Conservation (phyloP, 768 basidiomycete species). For the Antrodiella citrinella region DNA sequence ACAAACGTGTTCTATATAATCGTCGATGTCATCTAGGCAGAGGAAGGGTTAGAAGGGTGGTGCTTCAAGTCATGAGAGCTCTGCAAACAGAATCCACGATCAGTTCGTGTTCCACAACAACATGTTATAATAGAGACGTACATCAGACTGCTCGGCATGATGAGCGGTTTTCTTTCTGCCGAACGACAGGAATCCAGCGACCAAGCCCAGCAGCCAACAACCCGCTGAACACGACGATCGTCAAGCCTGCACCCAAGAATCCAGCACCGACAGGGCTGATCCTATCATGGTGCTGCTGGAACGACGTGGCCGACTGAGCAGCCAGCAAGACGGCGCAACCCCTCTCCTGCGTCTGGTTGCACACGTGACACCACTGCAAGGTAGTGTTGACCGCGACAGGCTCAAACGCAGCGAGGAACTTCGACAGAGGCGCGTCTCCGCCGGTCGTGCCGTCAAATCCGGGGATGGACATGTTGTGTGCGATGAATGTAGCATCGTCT, state of each 20-base stretch:
- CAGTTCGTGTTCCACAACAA: too few relatives aligned
- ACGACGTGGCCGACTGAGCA: not conserved
- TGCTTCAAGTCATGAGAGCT: not conserved
- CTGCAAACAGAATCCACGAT: not conserved
- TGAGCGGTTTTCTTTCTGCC: not conserved
- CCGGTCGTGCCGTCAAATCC: conserved; percentile 9
- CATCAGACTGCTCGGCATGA: not conserved
- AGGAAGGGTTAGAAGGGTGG: not conserved
- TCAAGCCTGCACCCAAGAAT: conserved; percentile 12
- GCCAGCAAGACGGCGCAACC: conserved; percentile 33
- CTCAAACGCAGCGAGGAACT: conserved; percentile 38
- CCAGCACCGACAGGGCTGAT: conserved; percentile 12
- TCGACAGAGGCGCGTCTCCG: conserved; percentile 44
- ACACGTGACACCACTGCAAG: conserved; percentile 48
- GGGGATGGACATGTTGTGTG: conserved; percentile 27
- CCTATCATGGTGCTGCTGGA: conserved; percentile 7
- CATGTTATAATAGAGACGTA: not conserved
- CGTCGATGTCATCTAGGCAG: too few relatives aligned
- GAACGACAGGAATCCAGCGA: not conserved
- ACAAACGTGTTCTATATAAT: too few relatives aligned
- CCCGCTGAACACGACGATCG: conserved; percentile 6
- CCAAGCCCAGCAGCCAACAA: not conserved
- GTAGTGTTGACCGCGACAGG: conserved; percentile 42
- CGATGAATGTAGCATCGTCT: conserved; percentile 33
- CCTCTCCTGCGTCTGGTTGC: conserved; percentile 46